Conservation (phyloP, 257 asterid species). For the Scutellaria barbata region DNA sequence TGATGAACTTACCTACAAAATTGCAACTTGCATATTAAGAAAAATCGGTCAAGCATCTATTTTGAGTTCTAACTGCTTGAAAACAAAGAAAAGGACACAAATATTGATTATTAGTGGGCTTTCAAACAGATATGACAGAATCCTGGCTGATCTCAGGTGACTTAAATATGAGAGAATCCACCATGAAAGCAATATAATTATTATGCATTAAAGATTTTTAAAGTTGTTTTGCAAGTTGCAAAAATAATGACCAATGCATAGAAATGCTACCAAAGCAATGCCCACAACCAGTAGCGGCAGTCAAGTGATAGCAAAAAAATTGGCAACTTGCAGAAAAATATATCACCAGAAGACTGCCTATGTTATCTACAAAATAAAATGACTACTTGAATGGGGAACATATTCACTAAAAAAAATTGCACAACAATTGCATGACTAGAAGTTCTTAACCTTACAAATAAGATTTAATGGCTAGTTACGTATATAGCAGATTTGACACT, state of each 20-base stretch:
- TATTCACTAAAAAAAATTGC: neutral
- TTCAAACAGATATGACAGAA: constrained; percentile 16
- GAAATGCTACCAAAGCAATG: neutral
- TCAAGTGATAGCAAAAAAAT: neutral
- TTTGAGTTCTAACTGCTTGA: constrained; percentile 1
- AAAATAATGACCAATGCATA: neutral
- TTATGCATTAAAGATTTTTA: too few species aligned
- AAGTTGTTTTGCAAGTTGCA: too few species aligned
- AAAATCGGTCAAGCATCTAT: constrained; percentile 28
- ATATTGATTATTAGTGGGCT: neutral
- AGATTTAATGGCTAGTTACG: neutral
- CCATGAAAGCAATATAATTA: neutral
- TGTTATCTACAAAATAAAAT: neutral
- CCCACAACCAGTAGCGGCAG: neutral
- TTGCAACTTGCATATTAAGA: constrained; percentile 27
- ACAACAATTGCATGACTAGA: neutral
- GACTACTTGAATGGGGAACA: neutral
- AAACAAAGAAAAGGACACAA: constrained; percentile 10
- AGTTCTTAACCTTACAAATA: neutral
- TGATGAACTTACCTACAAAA: constrained; percentile 77
- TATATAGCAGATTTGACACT: neutral
- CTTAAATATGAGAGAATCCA: constrained; percentile 14
- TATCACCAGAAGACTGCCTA: neutral
- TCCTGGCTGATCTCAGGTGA: constrained; percentile 12
- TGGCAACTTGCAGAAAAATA: neutral